Conservation (phyloP, 1,284 basidiomycete genomes). For the Leccinum pseudoinsigne region DNA sequence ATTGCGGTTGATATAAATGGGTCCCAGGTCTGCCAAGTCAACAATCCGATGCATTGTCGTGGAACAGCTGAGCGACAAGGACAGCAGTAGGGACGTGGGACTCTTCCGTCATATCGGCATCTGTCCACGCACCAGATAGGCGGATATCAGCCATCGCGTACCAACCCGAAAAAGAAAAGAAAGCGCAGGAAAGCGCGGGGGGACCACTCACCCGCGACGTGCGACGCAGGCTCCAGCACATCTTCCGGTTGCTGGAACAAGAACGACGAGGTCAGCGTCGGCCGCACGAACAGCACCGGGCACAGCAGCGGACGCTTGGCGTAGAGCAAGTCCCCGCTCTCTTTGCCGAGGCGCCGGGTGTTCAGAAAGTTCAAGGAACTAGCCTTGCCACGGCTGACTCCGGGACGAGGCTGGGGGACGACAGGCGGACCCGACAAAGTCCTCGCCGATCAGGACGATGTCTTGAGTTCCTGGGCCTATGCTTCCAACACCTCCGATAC, state of each 20-base stretch:
- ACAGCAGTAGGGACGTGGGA: constrained; percentile 68
- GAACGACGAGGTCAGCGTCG: constrained; percentile 46
- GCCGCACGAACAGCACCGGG: constrained; percentile 69
- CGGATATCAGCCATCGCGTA: background rate
- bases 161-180: background rate
- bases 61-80: constrained; percentile 59
- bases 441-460: constrained; percentile 8
- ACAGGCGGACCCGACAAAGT: background rate
- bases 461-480: background rate
- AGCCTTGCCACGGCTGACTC: background rate
- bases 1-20: constrained; percentile 21
- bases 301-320: constrained; percentile 58
- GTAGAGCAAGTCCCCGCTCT: constrained; percentile 41
- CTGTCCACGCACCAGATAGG: background rate
- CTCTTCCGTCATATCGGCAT: constrained; percentile 45
- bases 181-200: background rate
- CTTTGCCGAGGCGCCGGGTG: constrained; percentile 18
- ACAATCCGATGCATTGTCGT: constrained; percentile 30
- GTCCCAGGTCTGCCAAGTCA: constrained; percentile 14
- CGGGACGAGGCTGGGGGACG: background rate
- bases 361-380: background rate
- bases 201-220: constrained; percentile 48
- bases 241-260: constrained; percentile 69
- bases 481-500: background rate
- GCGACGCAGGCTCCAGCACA: constrained; percentile 54